Evolutionary conservation across 768 basidiomycete species (phyloP).

Genomic region (Rhizopogon vinicolor): DNA sequence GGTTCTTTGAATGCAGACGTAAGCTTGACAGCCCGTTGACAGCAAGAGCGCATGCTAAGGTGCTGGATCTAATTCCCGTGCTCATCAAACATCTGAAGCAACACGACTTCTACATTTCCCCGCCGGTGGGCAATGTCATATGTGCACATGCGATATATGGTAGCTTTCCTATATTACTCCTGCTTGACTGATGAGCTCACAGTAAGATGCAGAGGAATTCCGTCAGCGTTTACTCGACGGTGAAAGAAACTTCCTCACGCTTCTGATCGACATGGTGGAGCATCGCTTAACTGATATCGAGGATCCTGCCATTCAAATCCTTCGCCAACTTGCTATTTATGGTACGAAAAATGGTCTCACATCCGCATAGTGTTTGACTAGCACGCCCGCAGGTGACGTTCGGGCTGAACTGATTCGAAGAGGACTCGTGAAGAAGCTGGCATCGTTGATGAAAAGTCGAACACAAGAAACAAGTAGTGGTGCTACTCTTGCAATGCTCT

Average conservation of each 20-base stretch:
- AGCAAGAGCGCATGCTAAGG: neutral
- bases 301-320: conserved; percentile 3
- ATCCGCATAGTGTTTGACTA: neutral
- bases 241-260: neutral
- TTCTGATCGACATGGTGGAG: conserved; percentile 3
- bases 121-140: conserved; percentile 2
- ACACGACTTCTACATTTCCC: conserved; percentile 2
- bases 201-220: neutral
- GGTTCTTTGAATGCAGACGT: neutral
- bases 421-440: neutral
- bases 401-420: neutral
- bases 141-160: neutral
- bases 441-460: neutral
- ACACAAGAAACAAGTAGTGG: neutral
- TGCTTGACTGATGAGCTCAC: neutral
- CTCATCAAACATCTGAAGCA: neutral
- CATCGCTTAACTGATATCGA: conserved; percentile 3
- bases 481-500: neutral
- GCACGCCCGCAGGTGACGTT: neutral
- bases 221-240: neutral
- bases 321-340: neutral
- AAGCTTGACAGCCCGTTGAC: neutral
- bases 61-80: neutral
- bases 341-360: neutral
- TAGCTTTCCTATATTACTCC: neutral